These are phyloP conservation scores for Xylariaceae sp. DNA, from an alignment of 2,329 filamentous ascomycete genomes.

Conservation along the genomic window DNA sequence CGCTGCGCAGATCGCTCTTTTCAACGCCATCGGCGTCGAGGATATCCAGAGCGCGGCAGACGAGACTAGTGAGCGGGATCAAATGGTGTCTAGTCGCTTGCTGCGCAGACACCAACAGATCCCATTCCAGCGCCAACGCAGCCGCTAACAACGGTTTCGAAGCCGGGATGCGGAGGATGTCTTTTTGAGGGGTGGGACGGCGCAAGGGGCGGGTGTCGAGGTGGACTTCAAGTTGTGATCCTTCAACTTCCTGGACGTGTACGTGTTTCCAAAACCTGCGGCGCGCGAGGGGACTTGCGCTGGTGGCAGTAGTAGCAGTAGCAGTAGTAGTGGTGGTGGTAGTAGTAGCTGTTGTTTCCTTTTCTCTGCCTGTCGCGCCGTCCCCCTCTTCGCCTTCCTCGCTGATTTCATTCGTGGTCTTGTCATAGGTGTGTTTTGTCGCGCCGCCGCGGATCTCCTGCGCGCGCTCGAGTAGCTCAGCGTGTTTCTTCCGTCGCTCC, in stretches of 20 bases:
- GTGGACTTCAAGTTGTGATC: constrained; percentile 53
- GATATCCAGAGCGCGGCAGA: constrained; percentile 79
- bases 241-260: constrained; percentile 59
- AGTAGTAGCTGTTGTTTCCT: neutral
- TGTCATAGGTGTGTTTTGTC: too few relatives aligned
- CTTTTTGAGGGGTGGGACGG: constrained; percentile 61
- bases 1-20: constrained; percentile 42
- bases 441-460: constrained; percentile 38
- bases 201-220: constrained; percentile 77
- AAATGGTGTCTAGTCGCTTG: constrained; percentile 82
- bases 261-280: constrained; percentile 90
- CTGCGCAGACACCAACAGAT: constrained; percentile 71
- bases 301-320: too few relatives aligned
- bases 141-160: constrained; percentile 76
- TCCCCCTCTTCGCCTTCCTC: too few relatives aligned
- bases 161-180: constrained; percentile 63
- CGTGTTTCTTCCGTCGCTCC: constrained; percentile 48
- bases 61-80: constrained; percentile 81
- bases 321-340: too few relatives aligned
- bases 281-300: constrained; percentile 39
- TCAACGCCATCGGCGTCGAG: constrained; percentile 53
- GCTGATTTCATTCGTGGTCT: too few relatives aligned
- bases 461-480: constrained; percentile 48
- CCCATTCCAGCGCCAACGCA: constrained; percentile 90
- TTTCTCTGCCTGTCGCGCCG: neutral